Base-by-base conservation (phyloP, 768 basidiomycete species). In the Rossbeevera mucosa region DNA sequence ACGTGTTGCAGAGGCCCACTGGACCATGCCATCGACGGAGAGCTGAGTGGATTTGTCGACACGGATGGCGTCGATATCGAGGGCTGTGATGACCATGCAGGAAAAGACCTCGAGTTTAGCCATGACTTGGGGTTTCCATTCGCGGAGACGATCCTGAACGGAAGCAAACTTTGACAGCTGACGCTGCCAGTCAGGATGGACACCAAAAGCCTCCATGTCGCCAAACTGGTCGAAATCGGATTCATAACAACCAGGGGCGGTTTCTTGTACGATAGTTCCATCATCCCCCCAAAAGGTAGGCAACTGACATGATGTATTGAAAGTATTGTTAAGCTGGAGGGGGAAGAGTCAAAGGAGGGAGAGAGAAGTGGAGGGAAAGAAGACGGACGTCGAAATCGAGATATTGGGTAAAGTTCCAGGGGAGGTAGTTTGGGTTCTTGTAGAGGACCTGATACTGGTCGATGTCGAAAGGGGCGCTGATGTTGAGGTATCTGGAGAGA, bases 161-260 rank as follows among this genome's bases (percentile, higher is more conserved):
- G 93, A 94, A 31, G 94, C 92, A 69, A 95, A 95, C 65, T 96
- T 96, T 59, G 91, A 82, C 20, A 96, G 74, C 68, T 96, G 89
- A 78, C 94, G 93, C 64, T 95, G 82, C 88, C 84, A 93, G 72
- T 91, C 87, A 42, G 88, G 90, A 71, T 91, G 89, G 26, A 96
- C 93, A 85, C 94, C 94, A 65, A 95, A 95, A 57, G 94, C 94
- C 69, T 96, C 94, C 82, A 92, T 91, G 72, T 96, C 94, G 56
- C 94, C 94, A 60, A 88, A 96, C 55, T 95, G 93, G 70, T 96
- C 94, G 60, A 95, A 94, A 56, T 94, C 91, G 16, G 90, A 93
- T 13, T 71, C 66, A 57, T 85, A 74, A 68, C 94, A 96, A 18
- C 93, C 93, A 46, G 78, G 71, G 13, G 75, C 71, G 50, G 82